Evolutionary conservation across 495 filamentous ascomycete genomes (phyloP), one percentile per base, ranked within the genome.

Genomic region (Tuber microsphaerosporum): DNA sequence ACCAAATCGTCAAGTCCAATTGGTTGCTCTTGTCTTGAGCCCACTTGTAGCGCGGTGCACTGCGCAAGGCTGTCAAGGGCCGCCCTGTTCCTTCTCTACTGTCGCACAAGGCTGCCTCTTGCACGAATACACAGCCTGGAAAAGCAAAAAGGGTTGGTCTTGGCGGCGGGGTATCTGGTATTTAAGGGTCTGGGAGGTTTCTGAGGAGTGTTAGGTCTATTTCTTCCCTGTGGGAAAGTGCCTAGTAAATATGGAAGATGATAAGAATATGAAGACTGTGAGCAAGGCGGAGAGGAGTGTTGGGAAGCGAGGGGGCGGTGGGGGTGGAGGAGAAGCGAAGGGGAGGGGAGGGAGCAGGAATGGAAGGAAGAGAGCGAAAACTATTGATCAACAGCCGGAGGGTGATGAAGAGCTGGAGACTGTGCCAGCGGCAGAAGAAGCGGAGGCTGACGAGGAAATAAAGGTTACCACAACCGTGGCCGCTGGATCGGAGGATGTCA

Each of bases 291-390:
- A 65, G 56, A 65, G 56, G 12, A 65, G 56, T 65, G 56, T 34
- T 65, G 56, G 56, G 26, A 65, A 65, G 56, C 56, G 56, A 34
- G 26, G 56, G 56, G 56, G 51, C 16, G 56, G 56, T 16, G 26
- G 56, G 56, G 56, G 51, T 31, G 56, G 56, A 31, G 51, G n/a
- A 16, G 56, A 65, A 22, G 56, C 12, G n/a, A 65, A 31, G n/a
- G 56, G 56, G n/a, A 31, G 56, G n/a, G 51, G n/a, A 0, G n/a
- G n/a, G 10, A 65, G 12, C 26, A 65, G 56, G 12, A 65, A 34
- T 65, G 56, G 56, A 65, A 65, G 56, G 56, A 65, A 65, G 56
- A 65, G 56, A 31, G 56, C 56, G 14, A 65, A 34, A 65, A 65
- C 56, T 65, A 34, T 65, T 34, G 56, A 65, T 65, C 56, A 34